phyloP scores from a whole-genome alignment of 768 basidiomycete genomes.

The Podaxis sp. region DNA sequence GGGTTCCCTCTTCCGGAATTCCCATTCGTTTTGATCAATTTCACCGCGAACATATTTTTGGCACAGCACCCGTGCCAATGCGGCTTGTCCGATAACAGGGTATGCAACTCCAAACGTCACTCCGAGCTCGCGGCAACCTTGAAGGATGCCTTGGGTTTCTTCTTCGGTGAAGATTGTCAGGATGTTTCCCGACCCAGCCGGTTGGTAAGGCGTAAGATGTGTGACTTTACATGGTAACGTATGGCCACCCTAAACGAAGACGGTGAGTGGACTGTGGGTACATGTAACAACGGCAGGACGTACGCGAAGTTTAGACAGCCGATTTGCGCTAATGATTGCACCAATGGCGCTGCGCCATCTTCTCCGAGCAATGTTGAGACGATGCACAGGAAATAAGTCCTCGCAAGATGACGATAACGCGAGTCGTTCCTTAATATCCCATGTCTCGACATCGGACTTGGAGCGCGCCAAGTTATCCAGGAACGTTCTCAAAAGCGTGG shows the following conservation, averaged over 20 bases:
- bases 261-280: background rate
- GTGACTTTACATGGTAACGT: conserved; percentile 43
- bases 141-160: conserved; percentile 27
- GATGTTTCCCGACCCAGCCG: conserved; percentile 29
- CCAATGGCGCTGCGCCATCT: conserved; percentile 46
- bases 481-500: conserved; percentile 38
- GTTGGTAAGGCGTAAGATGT: conserved; percentile 26
- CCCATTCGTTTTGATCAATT: conserved; percentile 49
- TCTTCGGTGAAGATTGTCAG: conserved; percentile 22
- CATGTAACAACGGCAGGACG: conserved; percentile 5
- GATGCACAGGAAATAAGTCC: conserved; percentile 28
- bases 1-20: conserved; percentile 41
- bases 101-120: conserved; percentile 50
- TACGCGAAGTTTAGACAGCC: conserved; percentile 32
- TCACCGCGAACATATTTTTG: conserved; percentile 42
- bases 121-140: conserved; percentile 34
- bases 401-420: conserved; percentile 35
- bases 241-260: conserved; percentile 46
- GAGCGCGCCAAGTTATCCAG: conserved; percentile 32
- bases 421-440: conserved; percentile 34
- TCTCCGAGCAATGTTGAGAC: conserved; percentile 28
- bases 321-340: conserved; percentile 28
- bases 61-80: conserved; percentile 45
- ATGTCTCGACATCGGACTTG: conserved; percentile 12
- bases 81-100: conserved; percentile 48